A percentile compares a stretch with the other conserved stretches of the same genome.
These are phyloP conservation scores for Cicer yamashitae DNA, from an alignment of 306 rosid species.

Conservation along the genomic window DNA sequence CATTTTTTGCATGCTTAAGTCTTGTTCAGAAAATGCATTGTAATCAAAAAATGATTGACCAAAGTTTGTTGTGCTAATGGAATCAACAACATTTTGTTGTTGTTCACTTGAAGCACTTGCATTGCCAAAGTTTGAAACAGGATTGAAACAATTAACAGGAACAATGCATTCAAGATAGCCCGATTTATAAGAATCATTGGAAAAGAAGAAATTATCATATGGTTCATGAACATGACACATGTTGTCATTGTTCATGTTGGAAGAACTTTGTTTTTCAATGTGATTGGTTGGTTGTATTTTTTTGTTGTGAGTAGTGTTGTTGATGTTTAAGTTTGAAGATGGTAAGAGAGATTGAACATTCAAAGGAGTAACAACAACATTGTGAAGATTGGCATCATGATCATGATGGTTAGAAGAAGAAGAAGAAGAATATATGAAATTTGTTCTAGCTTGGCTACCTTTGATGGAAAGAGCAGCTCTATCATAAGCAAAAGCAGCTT, in stretches of 20 bases:
- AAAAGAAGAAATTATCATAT: constrained; percentile 60
- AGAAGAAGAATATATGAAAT: constrained; percentile 68
- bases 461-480: constrained; percentile 96
- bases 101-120: constrained; percentile 45
- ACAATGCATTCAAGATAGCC: constrained; percentile 95
- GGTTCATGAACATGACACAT: constrained; percentile 32
- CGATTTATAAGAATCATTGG: constrained; percentile 64
- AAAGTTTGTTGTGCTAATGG: constrained; percentile 44
- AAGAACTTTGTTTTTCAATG: constrained; percentile 23
- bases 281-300: background rate
- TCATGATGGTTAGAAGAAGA: constrained; percentile 1
- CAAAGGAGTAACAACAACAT: constrained; percentile 58
- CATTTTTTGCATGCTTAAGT: background rate
- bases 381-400: constrained; percentile 52
- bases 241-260: constrained; percentile 30
- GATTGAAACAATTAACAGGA: constrained; percentile 82
- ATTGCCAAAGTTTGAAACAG: constrained; percentile 46
- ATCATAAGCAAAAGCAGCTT: constrained; percentile 99
- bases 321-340: constrained; percentile 45
- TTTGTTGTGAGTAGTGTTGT: background rate
- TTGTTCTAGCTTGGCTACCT: constrained; percentile 92
- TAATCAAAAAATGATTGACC: constrained; percentile 45
- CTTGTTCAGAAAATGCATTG: constrained; percentile 42
- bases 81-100: constrained; percentile 41
- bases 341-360: constrained; percentile 53